These are phyloP conservation scores for Huntiella decipiens DNA, from an alignment of 2,329 filamentous ascomycete genomes.

Conservation along the genomic window DNA sequence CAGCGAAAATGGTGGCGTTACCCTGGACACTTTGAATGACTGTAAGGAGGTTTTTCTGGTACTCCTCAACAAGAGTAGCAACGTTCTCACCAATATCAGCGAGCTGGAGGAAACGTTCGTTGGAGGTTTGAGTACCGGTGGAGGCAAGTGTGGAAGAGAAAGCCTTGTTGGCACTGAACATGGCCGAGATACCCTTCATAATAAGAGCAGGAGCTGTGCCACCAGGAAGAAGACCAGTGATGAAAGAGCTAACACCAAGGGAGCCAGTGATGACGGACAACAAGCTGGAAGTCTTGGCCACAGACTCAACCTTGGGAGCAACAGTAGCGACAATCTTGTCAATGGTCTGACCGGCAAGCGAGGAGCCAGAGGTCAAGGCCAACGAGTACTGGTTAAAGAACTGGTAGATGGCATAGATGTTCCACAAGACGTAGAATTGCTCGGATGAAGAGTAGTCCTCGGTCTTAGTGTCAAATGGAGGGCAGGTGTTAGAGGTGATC, in stretches of 20 bases:
- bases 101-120: constrained; percentile 15
- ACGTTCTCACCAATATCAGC: constrained; percentile 14
- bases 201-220: constrained; percentile 13
- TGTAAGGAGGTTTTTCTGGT: constrained; percentile 13
- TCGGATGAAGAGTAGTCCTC: constrained; percentile 14
- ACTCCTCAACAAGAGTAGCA: constrained; percentile 15
- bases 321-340: constrained; percentile 15
- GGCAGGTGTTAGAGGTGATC: constrained; percentile 15
- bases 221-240: constrained; percentile 13
- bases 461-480: constrained; percentile 11
- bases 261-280: constrained; percentile 13
- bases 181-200: constrained; percentile 9
- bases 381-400: constrained; percentile 17
- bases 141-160: constrained; percentile 11
- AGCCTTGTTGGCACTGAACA: constrained; percentile 10
- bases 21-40: constrained; percentile 13
- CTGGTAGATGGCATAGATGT: constrained; percentile 16
- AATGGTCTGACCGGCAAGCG: constrained; percentile 15
- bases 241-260: constrained; percentile 13
- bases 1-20: constrained; percentile 13
- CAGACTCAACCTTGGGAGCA: constrained; percentile 14
- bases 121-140: constrained; percentile 12
- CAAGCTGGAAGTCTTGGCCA: constrained; percentile 10
- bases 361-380: constrained; percentile 15
- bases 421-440: constrained; percentile 17